These are phyloP conservation scores for Fusarium paranaense DNA, from an alignment of 2,329 filamentous ascomycete species.

Conservation along the genomic window DNA sequence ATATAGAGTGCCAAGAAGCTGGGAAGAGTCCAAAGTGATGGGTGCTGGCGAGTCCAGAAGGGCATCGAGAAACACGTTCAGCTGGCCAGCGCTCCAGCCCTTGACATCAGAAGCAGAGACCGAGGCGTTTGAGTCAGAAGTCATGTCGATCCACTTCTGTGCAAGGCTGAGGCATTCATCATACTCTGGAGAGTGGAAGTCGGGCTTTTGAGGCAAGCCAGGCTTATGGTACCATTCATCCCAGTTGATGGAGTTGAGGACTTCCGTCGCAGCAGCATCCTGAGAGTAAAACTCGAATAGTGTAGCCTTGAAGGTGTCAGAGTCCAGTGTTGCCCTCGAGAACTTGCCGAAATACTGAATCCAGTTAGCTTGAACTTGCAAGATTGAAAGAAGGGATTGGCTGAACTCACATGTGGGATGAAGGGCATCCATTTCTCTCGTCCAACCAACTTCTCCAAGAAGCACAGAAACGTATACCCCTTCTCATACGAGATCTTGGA, in stretches of 20 bases:
- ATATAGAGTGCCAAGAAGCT: neutral
- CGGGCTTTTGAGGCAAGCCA: neutral
- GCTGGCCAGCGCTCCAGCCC: neutral
- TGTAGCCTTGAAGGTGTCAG: neutral
- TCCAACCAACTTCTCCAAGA: neutral
- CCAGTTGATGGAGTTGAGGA: neutral
- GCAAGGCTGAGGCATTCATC: neutral
- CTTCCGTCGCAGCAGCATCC: neutral
- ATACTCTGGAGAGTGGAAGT: neutral
- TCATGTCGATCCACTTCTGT: neutral
- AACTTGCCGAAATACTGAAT: neutral
- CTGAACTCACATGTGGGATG: neutral
- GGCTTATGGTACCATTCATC: neutral
- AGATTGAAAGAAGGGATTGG: neutral
- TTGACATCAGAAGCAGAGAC: neutral
- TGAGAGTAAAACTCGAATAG: neutral
- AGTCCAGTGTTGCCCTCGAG: neutral
- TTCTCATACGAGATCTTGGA: constrained; percentile 1
- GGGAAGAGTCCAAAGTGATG: neutral
- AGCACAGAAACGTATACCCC: neutral
- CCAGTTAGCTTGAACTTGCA: neutral
- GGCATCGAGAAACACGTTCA: neutral
- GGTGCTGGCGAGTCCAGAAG: neutral
- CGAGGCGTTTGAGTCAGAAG: neutral
- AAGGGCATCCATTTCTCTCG: neutral